Percentiles rank a stretch among this genome's conserved stretches.
phyloP scores from a whole-genome alignment of 768 basidiomycete species.

The Tephrocybe rancida region DNA sequence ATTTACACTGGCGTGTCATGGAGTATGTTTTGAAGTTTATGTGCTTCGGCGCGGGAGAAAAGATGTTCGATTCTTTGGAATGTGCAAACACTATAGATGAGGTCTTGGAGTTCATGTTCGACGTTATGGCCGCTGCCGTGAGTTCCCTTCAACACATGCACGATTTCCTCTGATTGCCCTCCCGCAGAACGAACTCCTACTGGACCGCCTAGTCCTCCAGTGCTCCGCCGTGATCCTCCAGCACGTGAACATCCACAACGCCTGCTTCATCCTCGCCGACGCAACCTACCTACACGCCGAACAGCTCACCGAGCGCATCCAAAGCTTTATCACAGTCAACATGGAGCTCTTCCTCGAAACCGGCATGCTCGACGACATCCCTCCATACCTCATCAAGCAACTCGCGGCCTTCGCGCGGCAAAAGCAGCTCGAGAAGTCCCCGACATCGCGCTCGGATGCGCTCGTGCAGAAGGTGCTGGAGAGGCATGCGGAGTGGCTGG shows the following conservation, averaged over 20 bases:
- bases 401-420: conserved; percentile 58
- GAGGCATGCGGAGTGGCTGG: conserved; percentile 73
- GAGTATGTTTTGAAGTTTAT: conserved; percentile 74
- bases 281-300: conserved; percentile 77
- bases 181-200: conserved; percentile 78
- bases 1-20: conserved; percentile 76
- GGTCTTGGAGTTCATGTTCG: conserved; percentile 84
- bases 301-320: conserved; percentile 68
- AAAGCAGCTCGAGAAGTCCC: conserved; percentile 67
- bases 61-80: conserved; percentile 74
- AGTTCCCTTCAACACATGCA: conserved; percentile 22
- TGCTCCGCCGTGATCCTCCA: conserved; percentile 79
- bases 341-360: conserved; percentile 87
- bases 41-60: conserved; percentile 69
- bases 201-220: conserved; percentile 82
- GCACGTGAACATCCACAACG: conserved; percentile 73
- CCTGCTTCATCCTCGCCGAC: conserved; percentile 77
- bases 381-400: conserved; percentile 62
- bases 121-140: conserved; percentile 85
- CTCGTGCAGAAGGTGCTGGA: conserved; percentile 58
- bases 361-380: conserved; percentile 77
- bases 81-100: conserved; percentile 69
- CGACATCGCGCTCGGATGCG: conserved; percentile 59
- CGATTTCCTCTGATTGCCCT: conserved; percentile 4
- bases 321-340: conserved; percentile 80